Evolutionary conservation across 2,329 filamentous ascomycete species (phyloP), one percentile per base, ranked within the genome.

Genomic region (Trichoderma hamatum): DNA sequence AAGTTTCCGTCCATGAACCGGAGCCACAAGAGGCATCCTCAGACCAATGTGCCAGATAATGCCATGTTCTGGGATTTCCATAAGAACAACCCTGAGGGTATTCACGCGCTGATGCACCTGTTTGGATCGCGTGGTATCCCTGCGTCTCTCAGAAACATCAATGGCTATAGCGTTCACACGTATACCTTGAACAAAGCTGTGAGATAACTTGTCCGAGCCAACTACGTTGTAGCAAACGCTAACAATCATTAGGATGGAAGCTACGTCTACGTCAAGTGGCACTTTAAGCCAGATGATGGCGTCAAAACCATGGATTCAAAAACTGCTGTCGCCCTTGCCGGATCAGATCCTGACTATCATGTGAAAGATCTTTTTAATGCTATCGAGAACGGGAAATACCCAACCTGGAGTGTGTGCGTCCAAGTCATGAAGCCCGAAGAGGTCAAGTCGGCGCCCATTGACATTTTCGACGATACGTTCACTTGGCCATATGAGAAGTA

Each of bases 1-100:
- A 92, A 93, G 78, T 93, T 92, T 80, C 90, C 90, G 46, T 81
- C 89, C 75, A 90, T 93, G 79, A 92, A 92, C 71, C 90, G 92
- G 81, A 91, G 90, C 9, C 91, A 94, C 79, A 93, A 93, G 84
- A 86, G 90, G 62, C 85, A 93, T 79, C 91, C 91, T 1, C 85
- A 88, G 72, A 92, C 89, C 36, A 90, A 93, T 78, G 80, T 92
- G 62, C 89, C 87, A 59, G 88, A 92, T 78, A 88, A 89, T 16
- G 90, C 88, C 62, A 88, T 88, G 81, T 67, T 67, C 34, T 67
- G 63, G 54, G 74, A 76, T 43, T 78, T 75, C 69, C 85, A 85
- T 46, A 85, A 83, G 43, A 86, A 83, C n/a, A 85, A 90, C 73
- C 89, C 87, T 19, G 89, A 92, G 77, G 80, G 85, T 6, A 80